Percentiles rank a stretch among this genome's conserved stretches.
These are phyloP conservation scores for Beauveria medogensis DNA, from an alignment of 2,329 filamentous ascomycete species.

Conservation along the genomic window DNA sequence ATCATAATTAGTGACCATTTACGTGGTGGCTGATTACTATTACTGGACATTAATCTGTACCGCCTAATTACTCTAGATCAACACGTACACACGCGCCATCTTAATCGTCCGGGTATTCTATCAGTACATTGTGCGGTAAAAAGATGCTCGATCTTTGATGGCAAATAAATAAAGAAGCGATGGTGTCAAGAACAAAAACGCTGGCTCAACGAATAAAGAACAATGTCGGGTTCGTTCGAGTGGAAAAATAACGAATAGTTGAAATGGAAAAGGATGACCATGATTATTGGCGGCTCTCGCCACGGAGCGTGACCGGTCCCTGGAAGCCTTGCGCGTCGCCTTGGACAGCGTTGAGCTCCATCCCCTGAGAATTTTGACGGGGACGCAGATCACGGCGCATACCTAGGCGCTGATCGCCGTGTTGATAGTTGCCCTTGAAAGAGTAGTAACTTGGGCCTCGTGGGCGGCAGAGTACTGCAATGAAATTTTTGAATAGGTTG, in stretches of 20 bases:
- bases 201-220: constrained; percentile 8
- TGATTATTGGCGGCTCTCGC: constrained; percentile 20
- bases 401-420: constrained; percentile 80
- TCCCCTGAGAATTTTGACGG: constrained; percentile 44
- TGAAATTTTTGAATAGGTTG: constrained; percentile 67
- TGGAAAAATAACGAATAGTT: neutral
- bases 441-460: constrained; percentile 80
- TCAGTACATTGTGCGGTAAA: constrained; percentile 9
- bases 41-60: constrained; percentile 9
- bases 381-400: constrained; percentile 28
- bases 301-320: constrained; percentile 41
- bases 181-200: constrained; percentile 4
- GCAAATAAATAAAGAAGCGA: constrained; percentile 1
- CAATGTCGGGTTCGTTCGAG: neutral
- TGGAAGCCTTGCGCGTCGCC: constrained; percentile 41
- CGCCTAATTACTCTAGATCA: constrained; percentile 9
- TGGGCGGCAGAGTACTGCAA: constrained; percentile 73
- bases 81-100: neutral
- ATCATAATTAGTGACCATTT: neutral
- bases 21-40: constrained; percentile 1
- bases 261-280: neutral
- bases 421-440: constrained; percentile 69
- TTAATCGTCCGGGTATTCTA: constrained; percentile 7
- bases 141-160: neutral
- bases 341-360: constrained; percentile 67